phyloP scores from a whole-genome alignment of 106 monocot genomes.

The Narthecium ossifragum region DNA sequence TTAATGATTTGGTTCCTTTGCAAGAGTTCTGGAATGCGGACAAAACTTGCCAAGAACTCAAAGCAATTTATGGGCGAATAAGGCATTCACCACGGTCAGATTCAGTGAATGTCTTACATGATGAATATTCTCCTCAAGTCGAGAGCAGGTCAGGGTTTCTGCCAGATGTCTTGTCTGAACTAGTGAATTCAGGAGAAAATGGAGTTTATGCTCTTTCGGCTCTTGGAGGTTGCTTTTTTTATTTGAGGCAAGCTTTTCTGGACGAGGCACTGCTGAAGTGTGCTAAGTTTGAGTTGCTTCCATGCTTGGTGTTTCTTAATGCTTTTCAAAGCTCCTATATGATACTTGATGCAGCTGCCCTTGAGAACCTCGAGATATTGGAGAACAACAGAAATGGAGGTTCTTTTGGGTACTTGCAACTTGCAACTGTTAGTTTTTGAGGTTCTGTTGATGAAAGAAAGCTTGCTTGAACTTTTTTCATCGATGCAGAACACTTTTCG shows the following conservation, averaged over 20 bases:
- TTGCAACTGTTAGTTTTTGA: slow-evolving; percentile 1
- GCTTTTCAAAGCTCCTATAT: slow-evolving; percentile 54
- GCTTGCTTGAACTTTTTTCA: slow-evolving; percentile 5
- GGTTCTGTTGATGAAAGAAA: slow-evolving; percentile 8
- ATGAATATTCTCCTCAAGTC: slow-evolving; percentile 9
- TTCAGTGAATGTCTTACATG: slow-evolving; percentile 2
- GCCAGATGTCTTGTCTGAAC: slow-evolving; percentile 50
- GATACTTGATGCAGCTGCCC: slow-evolving; percentile 93
- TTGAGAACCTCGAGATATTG: slow-evolving; percentile 92
- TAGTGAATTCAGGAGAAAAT: slow-evolving; percentile 41
- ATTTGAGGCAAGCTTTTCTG: slow-evolving; percentile 79
- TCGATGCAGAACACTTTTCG: slow-evolving; percentile 65
- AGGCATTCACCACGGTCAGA: slow-evolving; percentile 9
- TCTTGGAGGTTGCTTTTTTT: slow-evolving; percentile 90
- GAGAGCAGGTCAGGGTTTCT: slow-evolving; percentile 13
- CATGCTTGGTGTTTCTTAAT: slow-evolving; percentile 17
- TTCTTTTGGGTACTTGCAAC: slow-evolving; percentile 53
- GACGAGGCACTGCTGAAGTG: slow-evolving; percentile 76
- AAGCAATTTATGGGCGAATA: slow-evolving; percentile 29
- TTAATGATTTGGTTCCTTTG: slow-evolving; percentile 68
- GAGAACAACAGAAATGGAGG: slow-evolving; percentile 81
- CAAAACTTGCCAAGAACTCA: slow-evolving; percentile 62
- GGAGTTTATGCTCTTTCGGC: slow-evolving; percentile 80
- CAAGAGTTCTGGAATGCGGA: slow-evolving; percentile 90
- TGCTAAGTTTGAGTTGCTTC: slow-evolving; percentile 82